Evolutionary conservation across 176 grass and related monocot genomes (phyloP), one percentile per base, ranked within the genome.

Genomic region (Rhynchospora tenuis): DNA sequence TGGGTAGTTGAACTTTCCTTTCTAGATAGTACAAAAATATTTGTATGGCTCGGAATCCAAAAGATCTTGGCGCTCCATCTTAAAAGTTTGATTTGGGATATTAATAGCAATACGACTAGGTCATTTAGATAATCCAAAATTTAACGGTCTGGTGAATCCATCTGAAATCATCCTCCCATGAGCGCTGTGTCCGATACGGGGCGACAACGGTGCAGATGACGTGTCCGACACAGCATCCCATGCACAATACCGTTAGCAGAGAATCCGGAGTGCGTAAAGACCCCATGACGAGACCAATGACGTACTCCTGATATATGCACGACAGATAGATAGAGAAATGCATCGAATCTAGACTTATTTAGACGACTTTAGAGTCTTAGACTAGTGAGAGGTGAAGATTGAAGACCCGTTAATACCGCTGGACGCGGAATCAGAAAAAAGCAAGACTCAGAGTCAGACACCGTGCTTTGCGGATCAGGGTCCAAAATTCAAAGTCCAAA

Each of bases 401-500:
- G 58, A 20, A 60, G 58, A 62, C 20, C 59, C 22, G 6, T 6
- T 60, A n/a, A 17, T 4, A 20, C 22, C 58, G n/a, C n/a, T 20
- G 64, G 71, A 76, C 19, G 7, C 9, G 42, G 44, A 42, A 38
- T 38, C 5, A 38, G 33, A 38, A 38, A 38, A 38, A 38, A 38
- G 33, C 33, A 38, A 38, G 33, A 13, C 65, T 26, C 27, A n/a
- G n/a, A n/a, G n/a, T n/a, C n/a, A 68, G 27, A 13, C 65, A 52
- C 27, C 76, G 76, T 80, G 54, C 27, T 80, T 80, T 29, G 5
- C 51, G 76, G 54, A 79, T 79, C 76, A 80, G 51, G 51, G 12
- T 79, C 11, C 47, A 59, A 59, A 80, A 27, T 58, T 5, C 23
- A 79, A 79, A 79, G 33, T 38, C 33, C 33, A 38, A 38, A 38